phyloP scores from a whole-genome alignment of 129 eudicot species.

The Artemisia argyi region DNA sequence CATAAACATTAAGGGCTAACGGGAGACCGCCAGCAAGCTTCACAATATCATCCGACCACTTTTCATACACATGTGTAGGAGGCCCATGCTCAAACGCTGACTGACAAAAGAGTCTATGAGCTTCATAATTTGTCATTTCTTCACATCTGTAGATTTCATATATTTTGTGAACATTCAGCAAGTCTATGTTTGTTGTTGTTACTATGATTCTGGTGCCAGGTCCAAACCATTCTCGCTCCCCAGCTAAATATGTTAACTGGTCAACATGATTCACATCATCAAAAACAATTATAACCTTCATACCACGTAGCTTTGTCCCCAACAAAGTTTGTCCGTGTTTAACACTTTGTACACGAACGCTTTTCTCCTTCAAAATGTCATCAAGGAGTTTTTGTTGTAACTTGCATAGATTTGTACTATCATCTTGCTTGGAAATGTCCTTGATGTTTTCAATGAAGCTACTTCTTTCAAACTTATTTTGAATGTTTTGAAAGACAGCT shows the following conservation, averaged over 20 bases:
- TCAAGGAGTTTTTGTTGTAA: no score
- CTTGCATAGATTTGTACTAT: no score
- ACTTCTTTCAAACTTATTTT: not conserved
- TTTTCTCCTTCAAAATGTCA: not conserved
- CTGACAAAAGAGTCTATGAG: conserved; percentile 15
- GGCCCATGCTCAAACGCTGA: conserved; percentile 5
- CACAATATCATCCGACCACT: conserved; percentile 5
- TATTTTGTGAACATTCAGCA: conserved; percentile 13
- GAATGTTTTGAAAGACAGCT: conserved; percentile 1
- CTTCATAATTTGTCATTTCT: conserved; percentile 1
- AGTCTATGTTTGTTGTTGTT: conserved; percentile 14
- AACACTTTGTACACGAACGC: not conserved
- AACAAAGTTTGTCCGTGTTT: conserved; percentile 5
- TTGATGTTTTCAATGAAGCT: no score
- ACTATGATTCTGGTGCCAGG: conserved; percentile 21
- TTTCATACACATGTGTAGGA: not conserved
- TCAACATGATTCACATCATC: conserved; percentile 21
- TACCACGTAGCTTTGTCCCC: conserved; percentile 11
- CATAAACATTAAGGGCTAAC: conserved; percentile 31
- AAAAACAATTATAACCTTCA: conserved; percentile 19
- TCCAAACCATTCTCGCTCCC: conserved; percentile 26
- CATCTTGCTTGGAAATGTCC: no score
- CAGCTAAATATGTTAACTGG: conserved; percentile 21
- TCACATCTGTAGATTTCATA: conserved; percentile 15
- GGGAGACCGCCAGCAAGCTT: conserved; percentile 28